Conservation (phyloP, 371 early-diverging fungal genomes). For the Mortierella polycephala region DNA sequence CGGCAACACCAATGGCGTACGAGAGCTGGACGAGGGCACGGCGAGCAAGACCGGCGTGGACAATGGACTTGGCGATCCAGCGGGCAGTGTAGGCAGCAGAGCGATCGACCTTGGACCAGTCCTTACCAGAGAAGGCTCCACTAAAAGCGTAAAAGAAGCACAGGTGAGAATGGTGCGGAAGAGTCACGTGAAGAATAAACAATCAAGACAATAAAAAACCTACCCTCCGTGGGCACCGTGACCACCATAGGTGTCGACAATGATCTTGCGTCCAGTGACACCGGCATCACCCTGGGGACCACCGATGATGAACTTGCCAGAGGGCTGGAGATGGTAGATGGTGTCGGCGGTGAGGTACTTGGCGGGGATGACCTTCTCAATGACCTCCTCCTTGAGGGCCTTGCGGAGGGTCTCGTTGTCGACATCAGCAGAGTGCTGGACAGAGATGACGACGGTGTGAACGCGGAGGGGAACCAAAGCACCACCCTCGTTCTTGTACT, state of each 20-base stretch:
- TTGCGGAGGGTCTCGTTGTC: slow-evolving; percentile 85
- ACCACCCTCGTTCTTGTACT: slow-evolving; percentile 96
- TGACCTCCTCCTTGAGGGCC: slow-evolving; percentile 93
- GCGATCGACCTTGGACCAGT: slow-evolving; percentile 99
- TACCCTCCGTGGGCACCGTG: slow-evolving; percentile 98
- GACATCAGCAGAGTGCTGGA: slow-evolving; percentile 96
- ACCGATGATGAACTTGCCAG: slow-evolving; percentile 99
- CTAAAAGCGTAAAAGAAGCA: slow-evolving; percentile 45
- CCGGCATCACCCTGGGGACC: slow-evolving; percentile 99
- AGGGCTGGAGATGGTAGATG: slow-evolving; percentile 98
- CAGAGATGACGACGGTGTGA: slow-evolving; percentile 98
- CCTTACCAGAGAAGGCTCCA: slow-evolving; percentile 99
- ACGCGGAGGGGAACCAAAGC: slow-evolving; percentile 96
- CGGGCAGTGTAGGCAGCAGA: slow-evolving; percentile 99
- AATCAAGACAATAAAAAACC: slow-evolving; percentile 2
- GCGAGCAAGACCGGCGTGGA: slow-evolving; percentile 94
- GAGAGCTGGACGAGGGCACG: slow-evolving; percentile 97
- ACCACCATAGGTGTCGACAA: slow-evolving; percentile 97
- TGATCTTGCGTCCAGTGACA: slow-evolving; percentile 99
- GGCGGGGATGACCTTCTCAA: slow-evolving; percentile 95
- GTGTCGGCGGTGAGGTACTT: slow-evolving; percentile 91
- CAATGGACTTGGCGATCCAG: slow-evolving; percentile 98
- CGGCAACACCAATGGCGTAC: slow-evolving; percentile 99
- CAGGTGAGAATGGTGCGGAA: neutral
- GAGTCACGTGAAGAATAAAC: neutral